A percentile compares a stretch with the other conserved stretches of the same genome.
Conservation (phyloP, 768 basidiomycete species). For the Suillus cothurnatus region DNA sequence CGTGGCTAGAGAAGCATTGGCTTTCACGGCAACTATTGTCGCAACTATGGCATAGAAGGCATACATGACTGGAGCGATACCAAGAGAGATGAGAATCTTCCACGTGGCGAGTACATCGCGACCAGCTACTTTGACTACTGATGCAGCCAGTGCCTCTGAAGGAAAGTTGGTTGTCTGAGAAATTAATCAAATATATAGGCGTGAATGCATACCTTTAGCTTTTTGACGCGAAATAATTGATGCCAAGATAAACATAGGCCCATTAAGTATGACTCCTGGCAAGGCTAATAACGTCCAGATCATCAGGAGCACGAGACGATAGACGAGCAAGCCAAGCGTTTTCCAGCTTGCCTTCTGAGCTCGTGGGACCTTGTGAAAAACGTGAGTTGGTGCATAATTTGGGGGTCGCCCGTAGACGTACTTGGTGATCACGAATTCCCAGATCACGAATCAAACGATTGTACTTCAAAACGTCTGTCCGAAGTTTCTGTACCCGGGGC, state of each 20-base stretch:
- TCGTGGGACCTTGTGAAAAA: constrained; percentile 66
- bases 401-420: constrained; percentile 29
- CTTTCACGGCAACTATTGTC: constrained; percentile 68
- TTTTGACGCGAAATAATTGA: constrained; percentile 86
- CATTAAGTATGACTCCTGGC: constrained; percentile 89
- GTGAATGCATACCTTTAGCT: constrained; percentile 66
- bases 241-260: constrained; percentile 90
- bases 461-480: constrained; percentile 82
- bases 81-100: constrained; percentile 95
- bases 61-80: constrained; percentile 87
- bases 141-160: constrained; percentile 92
- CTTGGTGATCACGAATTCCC: constrained; percentile 93
- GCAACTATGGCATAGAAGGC: constrained; percentile 80
- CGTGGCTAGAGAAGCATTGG: constrained; percentile 62
- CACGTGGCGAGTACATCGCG: constrained; percentile 96
- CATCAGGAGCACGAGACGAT: constrained; percentile 74
- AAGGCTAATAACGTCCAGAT: constrained; percentile 86
- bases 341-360: constrained; percentile 89
- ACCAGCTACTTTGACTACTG: constrained; percentile 93
- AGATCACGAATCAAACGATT: constrained; percentile 87
- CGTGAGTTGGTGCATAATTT: constrained; percentile 5
- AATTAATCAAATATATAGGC: constrained; percentile 3
- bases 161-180: neutral
- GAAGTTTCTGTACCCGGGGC: constrained; percentile 80
- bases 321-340: constrained; percentile 78